A percentile compares a stretch with the other conserved stretches of the same genome.
Conservation (phyloP, 2,329 filamentous ascomycete species). For the Polytolypa hystricis region DNA sequence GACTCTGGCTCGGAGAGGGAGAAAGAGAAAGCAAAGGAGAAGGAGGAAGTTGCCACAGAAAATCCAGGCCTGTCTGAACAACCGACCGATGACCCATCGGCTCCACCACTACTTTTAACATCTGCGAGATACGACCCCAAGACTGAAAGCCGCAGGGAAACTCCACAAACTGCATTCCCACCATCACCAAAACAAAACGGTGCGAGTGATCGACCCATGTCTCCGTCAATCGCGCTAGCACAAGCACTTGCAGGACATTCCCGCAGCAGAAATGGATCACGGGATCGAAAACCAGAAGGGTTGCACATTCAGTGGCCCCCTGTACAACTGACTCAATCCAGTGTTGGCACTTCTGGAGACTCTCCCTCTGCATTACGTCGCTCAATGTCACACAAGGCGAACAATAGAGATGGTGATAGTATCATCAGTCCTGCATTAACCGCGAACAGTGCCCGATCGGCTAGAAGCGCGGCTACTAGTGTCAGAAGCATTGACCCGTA, state of each 20-base stretch:
- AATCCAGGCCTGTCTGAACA: too few relatives aligned
- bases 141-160: slow-evolving; percentile 28
- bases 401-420: slow-evolving; percentile 4
- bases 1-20: slow-evolving; percentile 40
- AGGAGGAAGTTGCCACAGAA: slow-evolving; percentile 18
- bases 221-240: slow-evolving; percentile 55
- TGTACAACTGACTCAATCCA: slow-evolving; percentile 21
- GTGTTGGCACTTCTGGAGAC: not conserved
- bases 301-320: slow-evolving; percentile 53
- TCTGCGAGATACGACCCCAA: slow-evolving; percentile 36
- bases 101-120: slow-evolving; percentile 30
- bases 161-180: slow-evolving; percentile 54
- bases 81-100: slow-evolving; percentile 19
- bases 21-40: slow-evolving; percentile 19
- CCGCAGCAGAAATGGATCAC: slow-evolving; percentile 48
- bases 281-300: slow-evolving; percentile 66
- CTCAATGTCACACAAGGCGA: slow-evolving; percentile 1
- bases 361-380: not conserved
- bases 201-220: slow-evolving; percentile 47
- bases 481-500: slow-evolving; percentile 67
- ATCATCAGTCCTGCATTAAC: slow-evolving; percentile 25
- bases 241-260: slow-evolving; percentile 50
- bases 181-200: slow-evolving; percentile 32
- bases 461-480: slow-evolving; percentile 47
- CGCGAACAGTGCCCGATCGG: slow-evolving; percentile 38